Conservation (phyloP, 2,329 filamentous ascomycete genomes). For the Penicillium sp. region DNA sequence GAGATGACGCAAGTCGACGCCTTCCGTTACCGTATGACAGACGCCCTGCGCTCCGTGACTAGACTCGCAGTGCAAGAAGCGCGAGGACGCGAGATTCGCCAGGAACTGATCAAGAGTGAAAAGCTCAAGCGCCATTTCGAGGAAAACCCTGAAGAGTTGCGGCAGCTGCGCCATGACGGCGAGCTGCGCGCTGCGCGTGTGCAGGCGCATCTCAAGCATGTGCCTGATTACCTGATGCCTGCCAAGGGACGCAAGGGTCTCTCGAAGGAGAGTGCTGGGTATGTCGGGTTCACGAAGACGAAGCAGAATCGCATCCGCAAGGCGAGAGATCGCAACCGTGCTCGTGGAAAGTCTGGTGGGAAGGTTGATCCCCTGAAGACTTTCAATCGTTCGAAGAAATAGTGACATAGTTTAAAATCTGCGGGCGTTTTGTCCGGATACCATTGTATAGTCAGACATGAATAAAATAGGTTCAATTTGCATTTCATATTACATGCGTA, state of each 20-base stretch:
- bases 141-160: conserved; percentile 87
- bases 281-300: conserved; percentile 63
- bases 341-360: conserved; percentile 47
- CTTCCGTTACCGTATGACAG: conserved; percentile 92
- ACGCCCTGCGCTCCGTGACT: conserved; percentile 86
- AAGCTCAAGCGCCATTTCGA: conserved; percentile 95
- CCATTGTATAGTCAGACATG: conserved; percentile 13
- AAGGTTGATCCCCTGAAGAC: conserved; percentile 84
- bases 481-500: not conserved
- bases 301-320: conserved; percentile 54
- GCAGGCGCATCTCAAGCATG: conserved; percentile 87
- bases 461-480: conserved; percentile 17
- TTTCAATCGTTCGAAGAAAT: conserved; percentile 62
- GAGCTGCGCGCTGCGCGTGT: conserved; percentile 79
- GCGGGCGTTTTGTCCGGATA: conserved; percentile 10
- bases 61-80: conserved; percentile 87
- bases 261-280: conserved; percentile 66
- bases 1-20: conserved; percentile 92
- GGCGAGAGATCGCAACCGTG: conserved; percentile 45
- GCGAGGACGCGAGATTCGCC: conserved; percentile 77
- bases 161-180: conserved; percentile 83
- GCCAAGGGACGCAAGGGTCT: conserved; percentile 68
- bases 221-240: conserved; percentile 91
- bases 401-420: conserved; percentile 14
- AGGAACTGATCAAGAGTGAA: conserved; percentile 89